phyloP scores from a whole-genome alignment of 257 asterid species.

The Eustoma russellianum region DNA sequence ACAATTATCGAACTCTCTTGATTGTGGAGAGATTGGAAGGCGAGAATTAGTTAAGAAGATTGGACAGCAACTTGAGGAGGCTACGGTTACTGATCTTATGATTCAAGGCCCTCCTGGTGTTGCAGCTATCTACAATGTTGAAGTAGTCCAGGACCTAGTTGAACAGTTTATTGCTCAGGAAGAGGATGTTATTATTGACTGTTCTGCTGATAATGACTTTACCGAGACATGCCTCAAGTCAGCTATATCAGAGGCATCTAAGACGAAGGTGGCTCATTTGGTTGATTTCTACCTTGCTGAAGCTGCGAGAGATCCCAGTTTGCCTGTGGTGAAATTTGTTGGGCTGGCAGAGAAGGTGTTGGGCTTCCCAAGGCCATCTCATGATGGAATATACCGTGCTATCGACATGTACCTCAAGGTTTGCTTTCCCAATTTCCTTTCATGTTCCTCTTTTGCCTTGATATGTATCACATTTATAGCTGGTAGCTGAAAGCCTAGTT shows the following conservation, averaged over 20 bases:
- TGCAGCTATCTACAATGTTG: conserved; percentile 36
- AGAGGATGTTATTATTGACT: conserved; percentile 19
- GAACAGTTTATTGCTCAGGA: conserved; percentile 53
- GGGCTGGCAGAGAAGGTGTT: conserved; percentile 58
- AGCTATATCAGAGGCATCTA: conserved; percentile 41
- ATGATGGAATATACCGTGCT: conserved; percentile 76
- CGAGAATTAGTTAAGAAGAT: conserved; percentile 44
- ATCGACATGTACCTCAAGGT: conserved; percentile 83
- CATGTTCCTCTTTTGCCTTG: neutral
- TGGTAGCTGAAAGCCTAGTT: too few species aligned
- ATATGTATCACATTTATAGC: neutral
- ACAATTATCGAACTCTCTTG: conserved; percentile 45
- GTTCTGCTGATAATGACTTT: conserved; percentile 27
- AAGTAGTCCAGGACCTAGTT: conserved; percentile 44
- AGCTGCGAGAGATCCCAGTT: conserved; percentile 58
- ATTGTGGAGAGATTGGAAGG: conserved; percentile 45
- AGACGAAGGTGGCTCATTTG: conserved; percentile 55
- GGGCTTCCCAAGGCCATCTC: conserved; percentile 50
- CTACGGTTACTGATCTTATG: conserved; percentile 47
- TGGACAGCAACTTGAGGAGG: conserved; percentile 58
- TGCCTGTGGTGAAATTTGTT: conserved; percentile 42
- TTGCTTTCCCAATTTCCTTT: conserved; percentile 1
- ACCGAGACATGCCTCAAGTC: conserved; percentile 23
- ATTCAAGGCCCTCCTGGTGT: conserved; percentile 45
- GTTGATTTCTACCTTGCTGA: conserved; percentile 74